phyloP scores from a whole-genome alignment of 2,329 filamentous ascomycete species.

The Graphilbum fragrans region DNA sequence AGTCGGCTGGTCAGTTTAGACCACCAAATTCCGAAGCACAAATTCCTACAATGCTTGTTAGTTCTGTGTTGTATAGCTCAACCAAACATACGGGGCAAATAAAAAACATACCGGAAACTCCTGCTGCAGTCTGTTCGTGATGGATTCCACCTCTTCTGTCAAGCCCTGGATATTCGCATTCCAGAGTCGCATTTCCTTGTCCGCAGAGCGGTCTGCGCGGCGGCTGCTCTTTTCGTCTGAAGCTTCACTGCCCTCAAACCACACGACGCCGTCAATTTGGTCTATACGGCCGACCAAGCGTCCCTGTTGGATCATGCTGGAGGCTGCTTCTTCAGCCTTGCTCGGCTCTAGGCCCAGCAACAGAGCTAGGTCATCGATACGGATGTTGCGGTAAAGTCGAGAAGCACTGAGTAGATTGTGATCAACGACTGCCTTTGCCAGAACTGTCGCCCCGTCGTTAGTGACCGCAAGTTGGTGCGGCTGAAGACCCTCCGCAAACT shows the following conservation, averaged over 20 bases:
- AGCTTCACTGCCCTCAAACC: conserved; percentile 67
- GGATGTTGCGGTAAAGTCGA: conserved; percentile 65
- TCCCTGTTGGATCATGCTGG: conserved; percentile 91
- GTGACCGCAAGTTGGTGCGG: conserved; percentile 87
- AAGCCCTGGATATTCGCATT: conserved; percentile 78
- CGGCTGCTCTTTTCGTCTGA: conserved; percentile 56
- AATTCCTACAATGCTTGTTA: conserved; percentile 30
- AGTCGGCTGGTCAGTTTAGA: conserved; percentile 12
- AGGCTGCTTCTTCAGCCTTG: conserved; percentile 82
- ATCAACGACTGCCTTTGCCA: conserved; percentile 87
- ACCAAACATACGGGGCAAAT: background rate
- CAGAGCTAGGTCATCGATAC: conserved; percentile 60
- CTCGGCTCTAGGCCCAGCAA: conserved; percentile 69
- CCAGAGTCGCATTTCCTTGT: conserved; percentile 70
- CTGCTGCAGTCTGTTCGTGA: conserved; percentile 68
- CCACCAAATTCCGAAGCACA: conserved; percentile 39
- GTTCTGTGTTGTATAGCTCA: conserved; percentile 1
- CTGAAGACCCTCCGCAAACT: conserved; percentile 68
- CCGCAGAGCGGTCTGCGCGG: conserved; percentile 50
- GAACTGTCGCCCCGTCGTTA: conserved; percentile 80
- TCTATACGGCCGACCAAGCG: conserved; percentile 82
- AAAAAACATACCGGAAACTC: conserved; percentile 52
- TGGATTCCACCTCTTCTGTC: conserved; percentile 69
- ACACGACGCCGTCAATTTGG: conserved; percentile 80
- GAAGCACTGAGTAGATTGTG: conserved; percentile 88